Base-by-base conservation (phyloP, 768 basidiomycete species). In the Boletus vinaceobasis region DNA sequence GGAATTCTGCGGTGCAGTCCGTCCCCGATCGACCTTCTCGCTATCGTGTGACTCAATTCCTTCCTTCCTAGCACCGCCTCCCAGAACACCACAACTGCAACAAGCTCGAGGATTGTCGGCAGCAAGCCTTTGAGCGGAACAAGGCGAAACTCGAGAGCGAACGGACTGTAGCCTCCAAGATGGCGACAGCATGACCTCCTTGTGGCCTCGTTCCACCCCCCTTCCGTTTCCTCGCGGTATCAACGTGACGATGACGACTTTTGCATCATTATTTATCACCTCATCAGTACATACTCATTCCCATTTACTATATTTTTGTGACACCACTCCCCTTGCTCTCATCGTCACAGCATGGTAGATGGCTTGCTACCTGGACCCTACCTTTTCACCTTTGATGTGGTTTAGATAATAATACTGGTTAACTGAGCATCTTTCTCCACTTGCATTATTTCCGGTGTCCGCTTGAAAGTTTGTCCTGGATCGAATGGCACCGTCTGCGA, bases 81-180 rank as follows among this genome's bases (percentile, higher is more conserved):
- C 91, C 93, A 7, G 93, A 94, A 69, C 89, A 90, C 62, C 92
- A 95, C 70, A 79, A 80, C 52, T 95, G 92, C 75, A 80, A 82
- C 60, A 87, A 92, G 57, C 75, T 95, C 58, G 86, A 89, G 67
- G 86, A 86, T 70, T 94, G 92, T 74, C 78, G 87, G 59, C 87
- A 91, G 70, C 87, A 90, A 71, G 92, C 92, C 19, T 94, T 93
- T 67, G 84, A 91, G 60, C 80, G 82, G 66, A 93, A 94, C 78
- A 93, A 93, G 83, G 79, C 75, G 49, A 90, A 90, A 75, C 75
- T 94, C 54, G 91, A 93, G 79, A 85, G 85, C 62, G 92, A 94
- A 73, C 84, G 88, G 73, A 94, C 92, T 19, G 86, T 90, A 35
- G 86, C 86, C 33, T 76, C 88, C 67, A 93, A 93, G 85, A 86